Conservation (phyloP, 805 yeast genomes). For the Hagleromyces aurorensis region DNA sequence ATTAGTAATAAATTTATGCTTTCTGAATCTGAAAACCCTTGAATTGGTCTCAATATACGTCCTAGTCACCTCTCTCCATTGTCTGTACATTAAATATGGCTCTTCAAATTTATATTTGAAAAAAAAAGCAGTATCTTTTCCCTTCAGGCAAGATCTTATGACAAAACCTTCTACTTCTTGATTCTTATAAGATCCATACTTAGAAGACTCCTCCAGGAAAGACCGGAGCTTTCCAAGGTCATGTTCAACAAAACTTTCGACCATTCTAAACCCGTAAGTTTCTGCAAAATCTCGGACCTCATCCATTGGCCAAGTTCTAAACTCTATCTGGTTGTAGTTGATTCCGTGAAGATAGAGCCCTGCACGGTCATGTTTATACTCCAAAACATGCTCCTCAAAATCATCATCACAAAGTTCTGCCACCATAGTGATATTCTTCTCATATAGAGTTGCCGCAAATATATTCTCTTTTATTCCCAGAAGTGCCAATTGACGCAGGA, state of each 20-base stretch:
- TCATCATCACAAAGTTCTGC: conserved; percentile 88
- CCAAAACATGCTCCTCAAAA: conserved; percentile 89
- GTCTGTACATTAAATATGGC: conserved; percentile 86
- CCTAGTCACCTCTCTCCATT: conserved; percentile 81
- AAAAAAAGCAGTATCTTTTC: conserved; percentile 36
- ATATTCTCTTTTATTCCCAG: conserved; percentile 36
- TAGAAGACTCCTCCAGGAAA: conserved; percentile 49
- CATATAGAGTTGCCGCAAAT: conserved; percentile 49
- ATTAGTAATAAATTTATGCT: conserved; percentile 53
- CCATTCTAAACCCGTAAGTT: conserved; percentile 61
- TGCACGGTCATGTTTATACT: conserved; percentile 54
- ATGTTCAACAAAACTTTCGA: conserved; percentile 39
- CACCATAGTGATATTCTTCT: conserved; percentile 66
- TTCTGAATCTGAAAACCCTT: conserved; percentile 35
- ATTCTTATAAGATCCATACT: conserved; percentile 62
- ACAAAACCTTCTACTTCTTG: conserved; percentile 92
- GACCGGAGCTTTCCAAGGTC: conserved; percentile 36
- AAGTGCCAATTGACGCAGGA: conserved; percentile 44
- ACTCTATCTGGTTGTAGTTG: conserved; percentile 56
- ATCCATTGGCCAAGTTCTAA: conserved; percentile 56
- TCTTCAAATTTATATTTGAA: conserved; percentile 94
- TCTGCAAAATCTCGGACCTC: conserved; percentile 53
- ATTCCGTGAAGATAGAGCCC: conserved; percentile 91
- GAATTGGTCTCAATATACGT: conserved; percentile 35
- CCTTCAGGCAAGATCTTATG: conserved; percentile 47